Evolutionary conservation across 2,329 filamentous ascomycete genomes (phyloP).

Genomic region (Geosmithia putterillii): DNA sequence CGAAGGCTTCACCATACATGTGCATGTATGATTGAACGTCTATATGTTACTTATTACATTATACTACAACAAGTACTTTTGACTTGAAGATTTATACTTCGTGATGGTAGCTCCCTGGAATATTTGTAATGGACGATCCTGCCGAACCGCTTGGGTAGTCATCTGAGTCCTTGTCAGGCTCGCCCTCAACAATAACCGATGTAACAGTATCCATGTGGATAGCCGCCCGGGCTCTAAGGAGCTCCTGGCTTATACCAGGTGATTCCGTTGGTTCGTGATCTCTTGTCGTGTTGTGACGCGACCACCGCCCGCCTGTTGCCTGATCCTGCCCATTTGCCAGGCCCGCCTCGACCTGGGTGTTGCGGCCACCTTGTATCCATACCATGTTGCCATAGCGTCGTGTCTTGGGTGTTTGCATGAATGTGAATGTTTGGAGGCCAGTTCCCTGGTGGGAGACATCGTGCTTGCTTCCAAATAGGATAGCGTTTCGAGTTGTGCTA

Average conservation of each 20-base stretch:
- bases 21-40: background rate
- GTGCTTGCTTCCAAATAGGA: conserved; percentile 30
- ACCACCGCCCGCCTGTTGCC: conserved; percentile 2
- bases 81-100: conserved; percentile 7
- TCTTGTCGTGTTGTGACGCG: background rate
- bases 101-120: conserved; percentile 14
- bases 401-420: conserved; percentile 26
- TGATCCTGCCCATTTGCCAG: background rate
- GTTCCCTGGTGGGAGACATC: conserved; percentile 28
- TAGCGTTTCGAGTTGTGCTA: conserved; percentile 36
- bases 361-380: conserved; percentile 17
- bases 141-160: conserved; percentile 8
- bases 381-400: conserved; percentile 29
- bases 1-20: background rate
- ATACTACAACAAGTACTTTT: background rate
- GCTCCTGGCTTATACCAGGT: conserved; percentile 17
- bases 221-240: conserved; percentile 21
- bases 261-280: background rate
- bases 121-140: conserved; percentile 8
- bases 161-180: conserved; percentile 12
- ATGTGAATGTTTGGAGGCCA: conserved; percentile 38
- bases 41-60: background rate
- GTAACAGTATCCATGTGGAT: conserved; percentile 33
- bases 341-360: no score
- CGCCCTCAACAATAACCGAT: conserved; percentile 25